Conservation (phyloP, 176 grass and related monocot genomes). For the Musa acuminata region DNA sequence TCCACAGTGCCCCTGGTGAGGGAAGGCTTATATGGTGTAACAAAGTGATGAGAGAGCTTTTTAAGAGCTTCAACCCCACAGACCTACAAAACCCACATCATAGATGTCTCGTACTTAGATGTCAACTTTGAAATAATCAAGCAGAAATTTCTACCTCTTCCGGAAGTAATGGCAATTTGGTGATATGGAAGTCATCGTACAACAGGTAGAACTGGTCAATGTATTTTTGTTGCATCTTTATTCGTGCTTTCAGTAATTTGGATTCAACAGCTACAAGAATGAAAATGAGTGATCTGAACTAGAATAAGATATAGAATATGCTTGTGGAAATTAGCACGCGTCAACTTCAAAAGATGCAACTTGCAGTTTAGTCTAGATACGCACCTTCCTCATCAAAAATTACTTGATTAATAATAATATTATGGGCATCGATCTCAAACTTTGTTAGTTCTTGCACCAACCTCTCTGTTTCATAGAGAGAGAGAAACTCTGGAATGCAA, state of each 20-base stretch:
- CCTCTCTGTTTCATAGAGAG: slow-evolving; percentile 98
- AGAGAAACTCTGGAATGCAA: slow-evolving; percentile 98
- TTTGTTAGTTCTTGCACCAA: slow-evolving; percentile 97
- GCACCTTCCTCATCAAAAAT: slow-evolving; percentile 88
- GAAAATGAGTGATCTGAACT: neutral
- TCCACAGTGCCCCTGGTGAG: slow-evolving; percentile 51
- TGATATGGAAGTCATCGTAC: slow-evolving; percentile 98
- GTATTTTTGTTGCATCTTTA: slow-evolving; percentile 97
- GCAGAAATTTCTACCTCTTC: slow-evolving; percentile 44
- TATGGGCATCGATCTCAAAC: slow-evolving; percentile 96
- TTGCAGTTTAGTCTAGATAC: slow-evolving; percentile 1
- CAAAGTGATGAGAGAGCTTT: slow-evolving; percentile 67
- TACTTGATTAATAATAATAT: slow-evolving; percentile 99
- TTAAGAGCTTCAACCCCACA: slow-evolving; percentile 80
- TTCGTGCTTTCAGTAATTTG: slow-evolving; percentile 64
- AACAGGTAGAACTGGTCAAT: slow-evolving; percentile 91
- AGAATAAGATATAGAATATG: neutral
- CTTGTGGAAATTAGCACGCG: neutral
- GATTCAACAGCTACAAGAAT: slow-evolving; percentile 71
- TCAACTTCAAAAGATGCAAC: neutral
- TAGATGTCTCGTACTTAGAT: neutral
- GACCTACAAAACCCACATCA: slow-evolving; percentile 41
- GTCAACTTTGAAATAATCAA: too few species aligned
- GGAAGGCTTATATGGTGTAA: slow-evolving; percentile 47
- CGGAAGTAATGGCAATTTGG: slow-evolving; percentile 90